Evolutionary conservation across 805 yeast genomes (phyloP).

Genomic region (Hanseniaspora hatyaiensis): DNA sequence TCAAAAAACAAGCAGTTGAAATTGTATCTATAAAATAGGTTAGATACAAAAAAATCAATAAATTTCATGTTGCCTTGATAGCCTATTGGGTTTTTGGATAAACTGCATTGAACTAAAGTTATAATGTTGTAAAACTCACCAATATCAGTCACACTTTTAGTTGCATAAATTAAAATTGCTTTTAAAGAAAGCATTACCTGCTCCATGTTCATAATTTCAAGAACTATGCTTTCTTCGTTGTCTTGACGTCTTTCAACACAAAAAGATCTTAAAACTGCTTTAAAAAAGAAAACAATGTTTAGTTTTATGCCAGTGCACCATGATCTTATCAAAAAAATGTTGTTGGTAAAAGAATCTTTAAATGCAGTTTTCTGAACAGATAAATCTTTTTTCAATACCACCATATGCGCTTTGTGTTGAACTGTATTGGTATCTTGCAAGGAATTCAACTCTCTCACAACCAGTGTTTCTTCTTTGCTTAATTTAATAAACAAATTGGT

Average conservation of each 20-base stretch:
- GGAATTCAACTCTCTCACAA: not conserved
- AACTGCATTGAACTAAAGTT: not conserved
- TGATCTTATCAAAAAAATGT: slow-evolving; percentile 34
- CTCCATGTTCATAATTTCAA: slow-evolving; percentile 35
- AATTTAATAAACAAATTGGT: not conserved
- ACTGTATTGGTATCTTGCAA: slow-evolving; percentile 10
- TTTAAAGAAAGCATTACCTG: slow-evolving; percentile 25
- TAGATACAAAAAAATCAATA: slow-evolving; percentile 5
- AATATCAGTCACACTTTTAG: slow-evolving; percentile 19
- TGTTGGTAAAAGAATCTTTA: slow-evolving; percentile 12
- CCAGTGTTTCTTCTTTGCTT: not conserved
- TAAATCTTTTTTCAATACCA: not conserved
- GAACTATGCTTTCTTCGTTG: slow-evolving; percentile 29
- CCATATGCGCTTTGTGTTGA: not conserved
- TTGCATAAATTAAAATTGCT: slow-evolving; percentile 22
- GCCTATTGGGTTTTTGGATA: slow-evolving; percentile 8
- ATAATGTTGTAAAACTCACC: slow-evolving; percentile 8
- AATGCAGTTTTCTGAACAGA: not conserved
- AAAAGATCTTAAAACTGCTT: slow-evolving; percentile 36
- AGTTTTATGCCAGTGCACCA: slow-evolving; percentile 41
- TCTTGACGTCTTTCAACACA: slow-evolving; percentile 32
- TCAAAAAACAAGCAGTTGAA: slow-evolving; percentile 2
- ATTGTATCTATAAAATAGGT: slow-evolving; percentile 1
- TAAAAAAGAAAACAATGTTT: slow-evolving; percentile 33
- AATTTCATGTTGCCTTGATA: slow-evolving; percentile 3